Evolutionary conservation across 2,329 filamentous ascomycete species (phyloP), one percentile per base, ranked within the genome.

Genomic region (Monilinia vaccinii-corymbosi): DNA sequence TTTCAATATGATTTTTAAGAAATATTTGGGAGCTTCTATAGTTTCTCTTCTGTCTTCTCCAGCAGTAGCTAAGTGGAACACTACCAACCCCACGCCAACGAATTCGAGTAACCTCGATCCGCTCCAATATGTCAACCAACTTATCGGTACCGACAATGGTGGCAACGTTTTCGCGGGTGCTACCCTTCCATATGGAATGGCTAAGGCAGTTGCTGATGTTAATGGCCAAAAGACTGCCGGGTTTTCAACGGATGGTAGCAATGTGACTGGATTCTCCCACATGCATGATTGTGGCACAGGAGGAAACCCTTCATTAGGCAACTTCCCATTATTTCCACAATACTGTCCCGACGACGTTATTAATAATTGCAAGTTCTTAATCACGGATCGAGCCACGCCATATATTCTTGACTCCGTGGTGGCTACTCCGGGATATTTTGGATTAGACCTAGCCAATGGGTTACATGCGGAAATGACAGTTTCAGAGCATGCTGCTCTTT

Each of bases 401-500:
- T 65, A 64, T 60, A n/a, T 75, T 25, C 73, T 78, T 32, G 73
- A 73, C 2, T 80, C 74, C 7, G 79, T 86, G 1, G 73, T 77
- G 5, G 82, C 85, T 1, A 76, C 75, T 13, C 85, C 86, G 0
- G 86, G 87, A 0, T 85, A 85, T 64, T 89, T 89, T 67, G 76
- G 78, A 45, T 78, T 89, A 53, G 78, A 76, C 0, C 71, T 89
- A 34, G 74, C 77, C 34, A 80, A 76, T 51, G 79, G 80, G 0
- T 76, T 88, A 50, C 72, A 75, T 16, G 82, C 81, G 1, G 85
- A 89, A 64, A 88, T 88, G 81, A 88, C 86, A 0, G 78, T 81
- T 0, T 79, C 84, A 0, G 79, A 85, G 25, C 84, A 82, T 65
- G 78, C 84, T 1, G 82, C 84, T 6, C 69, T 90, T 2, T 88